Percentiles rank a stretch among this genome's conserved stretches.
phyloP scores from a whole-genome alignment of 306 rosid species.

The Citrullus colocynthis region DNA sequence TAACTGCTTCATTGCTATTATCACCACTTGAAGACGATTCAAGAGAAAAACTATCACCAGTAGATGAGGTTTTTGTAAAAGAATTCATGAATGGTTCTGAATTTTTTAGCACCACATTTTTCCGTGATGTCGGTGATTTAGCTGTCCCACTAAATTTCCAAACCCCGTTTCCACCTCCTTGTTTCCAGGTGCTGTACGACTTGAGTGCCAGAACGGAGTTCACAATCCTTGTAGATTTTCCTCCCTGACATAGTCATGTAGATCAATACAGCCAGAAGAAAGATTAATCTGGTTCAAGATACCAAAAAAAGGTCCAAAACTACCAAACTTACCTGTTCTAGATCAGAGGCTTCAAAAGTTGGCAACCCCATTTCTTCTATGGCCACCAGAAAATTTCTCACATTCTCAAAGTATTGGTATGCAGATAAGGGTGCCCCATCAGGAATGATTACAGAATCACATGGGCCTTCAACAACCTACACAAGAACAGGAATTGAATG shows the following conservation, averaged over 20 bases:
- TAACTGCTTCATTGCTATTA: slow-evolving; percentile 39
- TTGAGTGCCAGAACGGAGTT: slow-evolving; percentile 66
- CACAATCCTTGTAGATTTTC: slow-evolving; percentile 71
- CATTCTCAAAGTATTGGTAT: slow-evolving; percentile 45
- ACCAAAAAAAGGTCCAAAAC: not conserved
- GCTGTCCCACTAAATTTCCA: slow-evolving; percentile 42
- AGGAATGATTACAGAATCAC: slow-evolving; percentile 28
- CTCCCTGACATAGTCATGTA: slow-evolving; percentile 40
- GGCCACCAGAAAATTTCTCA: slow-evolving; percentile 45
- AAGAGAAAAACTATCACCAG: slow-evolving; percentile 30
- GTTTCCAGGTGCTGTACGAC: slow-evolving; percentile 56
- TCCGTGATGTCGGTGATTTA: slow-evolving; percentile 37
- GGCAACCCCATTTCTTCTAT: slow-evolving; percentile 63
- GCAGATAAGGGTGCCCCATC: slow-evolving; percentile 60
- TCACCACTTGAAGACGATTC: slow-evolving; percentile 30
- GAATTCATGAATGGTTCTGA: slow-evolving; percentile 53
- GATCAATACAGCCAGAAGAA: not conserved
- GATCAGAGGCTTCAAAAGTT: slow-evolving; percentile 72
- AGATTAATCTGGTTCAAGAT: not conserved
- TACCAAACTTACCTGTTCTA: slow-evolving; percentile 48
- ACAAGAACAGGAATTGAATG: slow-evolving; percentile 3
- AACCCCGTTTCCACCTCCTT: slow-evolving; percentile 46
- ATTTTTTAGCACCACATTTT: slow-evolving; percentile 34
- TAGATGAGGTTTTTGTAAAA: slow-evolving; percentile 27
- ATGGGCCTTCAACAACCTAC: slow-evolving; percentile 49